A percentile compares a stretch with the other conserved stretches of the same genome.
phyloP scores from a whole-genome alignment of 2,329 filamentous ascomycete species.

The Trichoderma sp. region DNA sequence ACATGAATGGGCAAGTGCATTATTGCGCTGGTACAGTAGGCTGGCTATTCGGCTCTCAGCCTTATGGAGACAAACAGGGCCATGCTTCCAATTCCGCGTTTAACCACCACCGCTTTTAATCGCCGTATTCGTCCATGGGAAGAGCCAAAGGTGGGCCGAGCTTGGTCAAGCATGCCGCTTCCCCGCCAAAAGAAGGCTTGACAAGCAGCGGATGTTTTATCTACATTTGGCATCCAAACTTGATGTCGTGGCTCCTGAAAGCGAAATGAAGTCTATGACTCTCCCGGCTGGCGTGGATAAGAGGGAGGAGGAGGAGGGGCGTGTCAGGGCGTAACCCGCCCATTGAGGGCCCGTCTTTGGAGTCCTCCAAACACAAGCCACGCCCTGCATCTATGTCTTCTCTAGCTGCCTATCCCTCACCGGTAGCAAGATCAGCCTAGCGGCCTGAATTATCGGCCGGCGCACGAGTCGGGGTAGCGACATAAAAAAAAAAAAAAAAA shows the following conservation, averaged over 20 bases:
- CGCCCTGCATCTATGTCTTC: background rate
- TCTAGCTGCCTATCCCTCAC: background rate
- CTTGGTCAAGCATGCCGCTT: background rate
- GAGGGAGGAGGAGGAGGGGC: background rate
- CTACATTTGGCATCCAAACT: background rate
- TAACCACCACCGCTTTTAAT: background rate
- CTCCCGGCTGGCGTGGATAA: background rate
- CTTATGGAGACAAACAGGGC: background rate
- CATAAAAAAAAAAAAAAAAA: background rate
- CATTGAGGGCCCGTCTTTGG: background rate
- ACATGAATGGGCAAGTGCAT: background rate
- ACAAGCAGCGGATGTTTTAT: background rate
- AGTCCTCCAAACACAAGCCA: background rate
- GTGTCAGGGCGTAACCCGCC: background rate
- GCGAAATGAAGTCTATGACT: background rate
- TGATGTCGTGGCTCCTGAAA: background rate
- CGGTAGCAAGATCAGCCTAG: background rate
- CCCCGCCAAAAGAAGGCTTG: slow-evolving; percentile 6
- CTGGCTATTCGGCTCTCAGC: background rate
- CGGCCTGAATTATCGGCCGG: slow-evolving; percentile 7
- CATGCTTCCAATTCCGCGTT: background rate
- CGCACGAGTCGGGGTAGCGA: slow-evolving; percentile 6
- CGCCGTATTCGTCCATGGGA: background rate
- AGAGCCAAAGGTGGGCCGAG: background rate
- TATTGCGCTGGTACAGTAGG: background rate